Conservation (phyloP, 352 stramenopile species). For the Phytophthora citrophthora region DNA sequence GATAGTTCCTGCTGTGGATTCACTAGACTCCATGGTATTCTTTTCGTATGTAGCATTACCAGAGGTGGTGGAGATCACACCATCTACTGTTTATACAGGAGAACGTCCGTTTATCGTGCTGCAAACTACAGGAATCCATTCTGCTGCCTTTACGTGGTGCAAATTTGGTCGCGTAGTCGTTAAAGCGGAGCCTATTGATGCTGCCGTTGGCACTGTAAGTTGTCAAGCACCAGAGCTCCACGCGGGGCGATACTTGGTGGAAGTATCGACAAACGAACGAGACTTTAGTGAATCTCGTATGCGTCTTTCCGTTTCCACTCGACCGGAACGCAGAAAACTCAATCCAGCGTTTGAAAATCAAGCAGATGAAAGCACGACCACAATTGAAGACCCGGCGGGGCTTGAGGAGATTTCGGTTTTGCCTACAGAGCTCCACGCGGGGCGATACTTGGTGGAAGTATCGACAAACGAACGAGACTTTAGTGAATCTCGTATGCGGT, state of each 20-base stretch:
- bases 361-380: not conserved
- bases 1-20: not conserved
- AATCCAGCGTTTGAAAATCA: conserved; percentile 4
- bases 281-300: conserved; percentile 51
- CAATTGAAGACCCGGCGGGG: not conserved
- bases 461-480: conserved; percentile 56
- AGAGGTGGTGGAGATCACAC: conserved; percentile 25
- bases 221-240: conserved; percentile 27
- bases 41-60: conserved; percentile 51
- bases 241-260: conserved; percentile 29
- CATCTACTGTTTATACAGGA: conserved; percentile 17
- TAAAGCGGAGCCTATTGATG: conserved; percentile 10
- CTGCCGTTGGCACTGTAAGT: not conserved
- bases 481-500: conserved; percentile 34
- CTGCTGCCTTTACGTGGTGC: conserved; percentile 32
- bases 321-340: not conserved
- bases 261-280: conserved; percentile 48
- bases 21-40: conserved; percentile 17
- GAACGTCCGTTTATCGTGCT: conserved; percentile 34
- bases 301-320: conserved; percentile 19
- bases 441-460: conserved; percentile 38
- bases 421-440: conserved; percentile 4
- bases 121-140: conserved; percentile 19
- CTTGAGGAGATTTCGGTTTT: too few species aligned
- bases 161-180: conserved; percentile 43